Percentiles rank a stretch among this genome's conserved stretches.
Evolutionary conservation across 2,329 filamentous ascomycete genomes (phyloP).

Genomic region (Akanthomyces uredinophilus): DNA sequence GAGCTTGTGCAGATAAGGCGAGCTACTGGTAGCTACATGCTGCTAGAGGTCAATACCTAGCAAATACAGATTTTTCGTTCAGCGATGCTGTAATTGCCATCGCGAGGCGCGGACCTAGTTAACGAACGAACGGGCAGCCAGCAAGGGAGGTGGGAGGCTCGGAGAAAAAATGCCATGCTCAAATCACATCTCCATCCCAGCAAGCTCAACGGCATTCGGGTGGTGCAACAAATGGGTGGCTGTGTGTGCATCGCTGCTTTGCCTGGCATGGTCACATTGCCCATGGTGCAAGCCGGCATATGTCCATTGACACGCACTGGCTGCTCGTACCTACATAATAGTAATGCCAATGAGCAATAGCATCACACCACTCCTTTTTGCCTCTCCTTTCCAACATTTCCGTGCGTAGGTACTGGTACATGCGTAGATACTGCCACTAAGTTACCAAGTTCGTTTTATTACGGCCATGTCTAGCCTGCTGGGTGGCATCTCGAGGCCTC

Average conservation of each 20-base stretch:
- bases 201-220: neutral
- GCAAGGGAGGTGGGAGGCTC: too few relatives aligned
- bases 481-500: neutral
- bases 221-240: neutral
- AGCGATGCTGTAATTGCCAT: too few relatives aligned
- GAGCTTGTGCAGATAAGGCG: neutral
- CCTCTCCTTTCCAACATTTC: neutral
- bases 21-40: neutral
- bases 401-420: too few relatives aligned
- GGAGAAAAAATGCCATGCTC: neutral
- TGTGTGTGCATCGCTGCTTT: neutral
- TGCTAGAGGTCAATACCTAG: too few relatives aligned
- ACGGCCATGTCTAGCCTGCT: neutral
- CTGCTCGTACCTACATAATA: too few relatives aligned
- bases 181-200: neutral
- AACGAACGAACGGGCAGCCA: too few relatives aligned
- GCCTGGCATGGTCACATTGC: slow-evolving; percentile 1
- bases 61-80: too few relatives aligned
- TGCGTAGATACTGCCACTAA: too few relatives aligned
- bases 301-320: neutral
- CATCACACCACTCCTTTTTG: neutral
- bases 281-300: neutral
- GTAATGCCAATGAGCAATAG: neutral
- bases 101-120: too few relatives aligned
- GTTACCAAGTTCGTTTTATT: neutral